phyloP scores from a whole-genome alignment of 2,329 filamentous ascomycete genomes.

The Polytolypa hystricis region DNA sequence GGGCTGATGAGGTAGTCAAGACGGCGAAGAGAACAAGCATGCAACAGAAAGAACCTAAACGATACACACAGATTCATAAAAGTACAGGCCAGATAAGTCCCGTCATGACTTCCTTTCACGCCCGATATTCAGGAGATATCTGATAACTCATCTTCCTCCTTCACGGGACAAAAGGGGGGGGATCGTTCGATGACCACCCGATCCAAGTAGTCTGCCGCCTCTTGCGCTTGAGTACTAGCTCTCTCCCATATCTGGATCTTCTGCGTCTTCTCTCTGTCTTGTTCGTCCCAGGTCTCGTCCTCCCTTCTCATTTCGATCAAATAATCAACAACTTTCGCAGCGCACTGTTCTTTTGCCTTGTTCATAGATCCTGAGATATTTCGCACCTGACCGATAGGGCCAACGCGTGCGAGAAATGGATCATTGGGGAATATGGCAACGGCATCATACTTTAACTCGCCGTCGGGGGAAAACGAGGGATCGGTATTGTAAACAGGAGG shows the following conservation, averaged over 20 bases:
- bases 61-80: too few species aligned
- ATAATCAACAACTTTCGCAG: constrained; percentile 18
- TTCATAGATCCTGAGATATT: constrained; percentile 5
- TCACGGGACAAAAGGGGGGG: too few species aligned
- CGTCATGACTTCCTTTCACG: too few species aligned
- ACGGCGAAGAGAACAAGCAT: too few species aligned
- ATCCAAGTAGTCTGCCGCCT: too few species aligned
- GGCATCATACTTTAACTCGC: constrained; percentile 11
- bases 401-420: constrained; percentile 20
- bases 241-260: constrained; percentile 2
- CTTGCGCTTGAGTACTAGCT: too few species aligned
- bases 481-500: constrained; percentile 13
- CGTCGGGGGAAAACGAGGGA: constrained; percentile 6
- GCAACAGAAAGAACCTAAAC: too few species aligned
- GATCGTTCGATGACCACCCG: too few species aligned
- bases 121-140: too few species aligned
- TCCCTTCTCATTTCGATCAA: constrained; percentile 20
- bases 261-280: constrained; percentile 2
- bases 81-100: too few species aligned
- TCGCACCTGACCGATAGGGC: constrained; percentile 16
- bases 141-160: too few species aligned
- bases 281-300: constrained; percentile 14
- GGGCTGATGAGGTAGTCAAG: too few species aligned
- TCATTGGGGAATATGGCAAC: constrained; percentile 17
- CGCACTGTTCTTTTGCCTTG: constrained; percentile 15